phyloP scores from a whole-genome alignment of 2,329 filamentous ascomycete species.

The Colletotrichum sp. region DNA sequence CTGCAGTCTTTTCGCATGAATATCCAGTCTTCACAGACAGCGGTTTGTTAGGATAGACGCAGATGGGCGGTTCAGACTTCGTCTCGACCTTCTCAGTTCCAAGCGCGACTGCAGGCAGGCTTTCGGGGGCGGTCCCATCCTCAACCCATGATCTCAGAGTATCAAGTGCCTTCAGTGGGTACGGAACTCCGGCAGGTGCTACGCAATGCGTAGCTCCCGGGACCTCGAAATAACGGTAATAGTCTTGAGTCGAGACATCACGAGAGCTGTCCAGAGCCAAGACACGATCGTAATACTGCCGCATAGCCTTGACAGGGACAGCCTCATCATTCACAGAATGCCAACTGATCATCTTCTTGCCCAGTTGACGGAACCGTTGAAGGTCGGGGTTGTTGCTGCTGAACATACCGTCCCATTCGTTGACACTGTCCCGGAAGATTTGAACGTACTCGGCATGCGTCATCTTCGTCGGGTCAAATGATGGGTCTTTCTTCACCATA shows the following conservation, averaged over 20 bases:
- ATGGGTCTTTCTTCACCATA: slow-evolving; percentile 30
- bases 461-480: slow-evolving; percentile 25
- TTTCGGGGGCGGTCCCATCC: slow-evolving; percentile 53
- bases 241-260: background rate
- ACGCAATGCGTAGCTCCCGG: slow-evolving; percentile 56
- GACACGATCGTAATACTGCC: background rate
- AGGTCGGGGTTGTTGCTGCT: slow-evolving; percentile 30
- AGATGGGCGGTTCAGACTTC: background rate
- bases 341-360: slow-evolving; percentile 46
- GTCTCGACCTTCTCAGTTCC: background rate
- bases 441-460: slow-evolving; percentile 1
- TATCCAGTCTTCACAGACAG: background rate
- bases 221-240: slow-evolving; percentile 45
- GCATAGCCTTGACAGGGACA: slow-evolving; percentile 25
- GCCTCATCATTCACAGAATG: slow-evolving; percentile 44
- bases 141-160: slow-evolving; percentile 56
- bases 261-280: background rate
- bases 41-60: background rate
- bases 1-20: background rate
- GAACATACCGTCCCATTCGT: slow-evolving; percentile 25
- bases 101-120: background rate
- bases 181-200: background rate
- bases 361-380: slow-evolving; percentile 29
- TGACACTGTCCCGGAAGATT: slow-evolving; percentile 22
- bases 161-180: background rate